These are phyloP conservation scores for Euptelea pleiosperma DNA, from an alignment of 164 flowering plant species.

Conservation along the genomic window DNA sequence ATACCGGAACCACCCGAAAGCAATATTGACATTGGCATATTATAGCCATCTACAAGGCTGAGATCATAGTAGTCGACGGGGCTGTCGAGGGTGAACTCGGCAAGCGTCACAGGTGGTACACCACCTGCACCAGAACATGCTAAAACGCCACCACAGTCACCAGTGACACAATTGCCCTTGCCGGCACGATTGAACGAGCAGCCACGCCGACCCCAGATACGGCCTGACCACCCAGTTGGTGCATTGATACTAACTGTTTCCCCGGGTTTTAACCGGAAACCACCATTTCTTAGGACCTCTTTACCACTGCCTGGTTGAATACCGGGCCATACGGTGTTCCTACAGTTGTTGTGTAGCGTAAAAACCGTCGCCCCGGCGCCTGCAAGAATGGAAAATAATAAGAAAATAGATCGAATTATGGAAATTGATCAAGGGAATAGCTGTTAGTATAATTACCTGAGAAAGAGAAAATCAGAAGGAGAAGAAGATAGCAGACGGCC, in stretches of 20 bases:
- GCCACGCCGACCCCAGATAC: slow-evolving; percentile 41
- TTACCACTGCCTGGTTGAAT: slow-evolving; percentile 33
- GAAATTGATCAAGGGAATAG: background rate
- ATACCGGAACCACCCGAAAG: slow-evolving; percentile 13
- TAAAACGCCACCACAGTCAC: slow-evolving; percentile 32
- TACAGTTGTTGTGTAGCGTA: slow-evolving; percentile 36
- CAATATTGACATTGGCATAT: slow-evolving; percentile 15
- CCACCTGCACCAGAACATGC: slow-evolving; percentile 38
- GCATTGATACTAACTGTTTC: slow-evolving; percentile 16
- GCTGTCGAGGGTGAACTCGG: slow-evolving; percentile 31
- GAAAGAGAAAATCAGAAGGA: slow-evolving; percentile 3
- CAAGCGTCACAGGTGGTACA: slow-evolving; percentile 37
- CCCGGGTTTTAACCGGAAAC: slow-evolving; percentile 28
- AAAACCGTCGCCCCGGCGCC: slow-evolving; percentile 29
- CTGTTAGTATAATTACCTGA: slow-evolving; percentile 4
- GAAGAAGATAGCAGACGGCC: slow-evolving; percentile 2
- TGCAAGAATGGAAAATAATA: no score
- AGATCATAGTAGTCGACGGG: slow-evolving; percentile 27
- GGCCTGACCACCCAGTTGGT: slow-evolving; percentile 32
- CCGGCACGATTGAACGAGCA: slow-evolving; percentile 27
- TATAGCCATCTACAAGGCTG: slow-evolving; percentile 42
- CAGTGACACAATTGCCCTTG: slow-evolving; percentile 28
- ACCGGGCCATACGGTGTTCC: slow-evolving; percentile 40
- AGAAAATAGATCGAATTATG: no score
- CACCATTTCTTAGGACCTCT: slow-evolving; percentile 30